Base-by-base conservation (phyloP, 2,329 filamentous ascomycete genomes). In the Ascochyta fabae region DNA sequence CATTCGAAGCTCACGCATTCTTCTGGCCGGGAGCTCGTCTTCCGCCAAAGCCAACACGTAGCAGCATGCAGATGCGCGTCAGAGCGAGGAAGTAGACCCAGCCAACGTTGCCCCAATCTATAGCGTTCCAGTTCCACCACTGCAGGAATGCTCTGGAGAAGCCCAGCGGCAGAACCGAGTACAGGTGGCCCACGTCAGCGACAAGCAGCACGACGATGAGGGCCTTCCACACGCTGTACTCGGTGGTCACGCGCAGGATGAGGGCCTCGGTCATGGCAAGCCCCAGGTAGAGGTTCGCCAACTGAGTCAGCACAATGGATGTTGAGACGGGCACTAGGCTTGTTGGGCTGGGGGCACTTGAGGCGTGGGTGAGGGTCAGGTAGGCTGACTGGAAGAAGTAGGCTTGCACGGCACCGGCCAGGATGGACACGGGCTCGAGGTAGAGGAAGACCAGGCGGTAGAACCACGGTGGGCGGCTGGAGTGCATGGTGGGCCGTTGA, bases 181-280 rank as follows among this genome's bases (percentile, higher is more conserved):
- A 90, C 51, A 93, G 76, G 73, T 93, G 90, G 3, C 90, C 90
- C 31, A 92, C 72, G 73, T 94, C 90, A n/a, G 88, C 90, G 15
- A 93, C 72, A 29, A 93, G 80, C 55, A 93, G 77, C 34, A 83
- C 86, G 41, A 88, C 76, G 4, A 93, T 78, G 24, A 93, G 80
- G 1, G 84, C 80, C 61, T 79, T 81, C 90, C 90, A 94, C 53
- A 94, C 89, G 23, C 80, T 79, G 31, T 88, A 69, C 76, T 92
- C 87, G 45, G 79, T 78, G 6, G 90, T 91, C 15, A 84, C 81
- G 38, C 91, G 86, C 61, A 94, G 81, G 12, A 94, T 87, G 23
- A 92, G 76, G 2, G 88, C 89, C 77, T 95, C 90, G 77, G 89
- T 91, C 67, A 94, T 76, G 51, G 88, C 86, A 74, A 93, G 91